These are phyloP conservation scores for Trichoderma asperelloides DNA, from an alignment of 495 filamentous ascomycete species.

Conservation along the genomic window DNA sequence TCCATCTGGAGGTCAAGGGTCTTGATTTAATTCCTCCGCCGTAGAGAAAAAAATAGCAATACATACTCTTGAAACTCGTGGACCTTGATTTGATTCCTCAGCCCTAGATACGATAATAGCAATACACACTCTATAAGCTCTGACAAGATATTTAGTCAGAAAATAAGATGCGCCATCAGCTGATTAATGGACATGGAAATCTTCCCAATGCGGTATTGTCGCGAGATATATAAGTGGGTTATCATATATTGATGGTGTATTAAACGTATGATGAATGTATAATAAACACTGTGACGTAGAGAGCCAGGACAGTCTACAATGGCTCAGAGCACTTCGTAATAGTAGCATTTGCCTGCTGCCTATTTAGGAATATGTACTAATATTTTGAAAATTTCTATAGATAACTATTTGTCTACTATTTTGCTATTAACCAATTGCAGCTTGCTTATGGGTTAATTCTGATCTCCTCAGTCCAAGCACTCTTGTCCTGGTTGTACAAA, in stretches of 20 bases:
- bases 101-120: no score
- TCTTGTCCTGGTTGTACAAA: conserved; percentile 22
- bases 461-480: not conserved
- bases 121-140: no score
- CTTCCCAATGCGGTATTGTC: no score
- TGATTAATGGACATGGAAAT: no score
- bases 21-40: conserved; percentile 64
- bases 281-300: not conserved
- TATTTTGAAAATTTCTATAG: not conserved
- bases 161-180: no score
- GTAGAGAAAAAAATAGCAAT: conserved; percentile 23
- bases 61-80: not conserved
- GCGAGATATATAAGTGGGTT: no score
- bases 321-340: no score
- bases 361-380: not conserved
- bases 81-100: not conserved
- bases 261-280: not conserved
- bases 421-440: not conserved
- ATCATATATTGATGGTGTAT: no score
- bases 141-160: no score
- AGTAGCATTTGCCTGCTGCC: no score
- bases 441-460: not conserved
- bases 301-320: not conserved
- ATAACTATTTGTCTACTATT: not conserved
- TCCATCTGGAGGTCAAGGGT: conserved; percentile 68